Evolutionary conservation across 129 eudicot genomes (phyloP).

Genomic region (Ambrosia trifida): DNA sequence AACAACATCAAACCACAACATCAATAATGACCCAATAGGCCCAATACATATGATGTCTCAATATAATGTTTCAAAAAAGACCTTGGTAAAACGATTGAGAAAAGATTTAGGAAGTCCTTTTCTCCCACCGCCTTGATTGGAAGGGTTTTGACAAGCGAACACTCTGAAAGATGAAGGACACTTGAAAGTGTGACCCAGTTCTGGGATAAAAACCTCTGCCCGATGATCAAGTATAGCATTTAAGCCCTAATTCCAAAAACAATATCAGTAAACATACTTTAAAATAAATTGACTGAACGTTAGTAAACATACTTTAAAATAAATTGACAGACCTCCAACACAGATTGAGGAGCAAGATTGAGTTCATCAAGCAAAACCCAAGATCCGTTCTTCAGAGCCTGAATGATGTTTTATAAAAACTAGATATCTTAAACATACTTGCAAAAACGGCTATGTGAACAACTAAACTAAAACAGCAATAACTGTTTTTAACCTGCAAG

Average conservation of each 20-base stretch:
- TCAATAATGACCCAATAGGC: neutral
- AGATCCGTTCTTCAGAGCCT: slow-evolving; percentile 93
- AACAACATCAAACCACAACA: slow-evolving; percentile 8
- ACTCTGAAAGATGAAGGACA: slow-evolving; percentile 91
- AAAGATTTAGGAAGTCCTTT: slow-evolving; percentile 99
- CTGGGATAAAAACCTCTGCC: slow-evolving; percentile 97
- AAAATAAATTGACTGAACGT: slow-evolving; percentile 1
- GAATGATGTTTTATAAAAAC: neutral
- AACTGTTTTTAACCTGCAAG: slow-evolving; percentile 58
- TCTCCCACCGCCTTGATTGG: slow-evolving; percentile 92
- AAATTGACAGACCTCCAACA: slow-evolving; percentile 70
- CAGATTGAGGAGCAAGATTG: slow-evolving; percentile 97
- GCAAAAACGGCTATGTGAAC: slow-evolving; percentile 7
- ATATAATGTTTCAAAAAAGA: slow-evolving; percentile 16
- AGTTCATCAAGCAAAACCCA: slow-evolving; percentile 98
- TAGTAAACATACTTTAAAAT: neutral
- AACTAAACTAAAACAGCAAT: slow-evolving; percentile 4
- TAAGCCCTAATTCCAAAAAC: slow-evolving; percentile 56
- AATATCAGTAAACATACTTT: slow-evolving; percentile 11
- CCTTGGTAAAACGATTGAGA: slow-evolving; percentile 98
- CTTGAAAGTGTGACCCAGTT: slow-evolving; percentile 76
- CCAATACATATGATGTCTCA: neutral
- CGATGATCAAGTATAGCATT: slow-evolving; percentile 95
- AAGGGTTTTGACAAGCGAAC: slow-evolving; percentile 97
- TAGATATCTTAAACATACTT: slow-evolving; percentile 18